phyloP scores from a whole-genome alignment of 768 basidiomycete species.

The Boletus rufocinnamomeus region DNA sequence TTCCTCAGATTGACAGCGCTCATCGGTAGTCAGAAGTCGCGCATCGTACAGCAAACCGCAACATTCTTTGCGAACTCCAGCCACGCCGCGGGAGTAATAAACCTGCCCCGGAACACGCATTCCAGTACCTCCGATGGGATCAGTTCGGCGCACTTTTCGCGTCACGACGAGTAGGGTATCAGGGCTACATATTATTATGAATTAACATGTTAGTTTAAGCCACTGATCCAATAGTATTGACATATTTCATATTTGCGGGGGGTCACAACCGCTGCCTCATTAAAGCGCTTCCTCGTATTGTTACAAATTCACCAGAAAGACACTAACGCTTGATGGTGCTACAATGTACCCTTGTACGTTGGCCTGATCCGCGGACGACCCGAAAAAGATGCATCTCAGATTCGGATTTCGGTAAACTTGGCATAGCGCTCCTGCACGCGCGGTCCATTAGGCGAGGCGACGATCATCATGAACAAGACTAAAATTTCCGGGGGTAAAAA shows the following conservation, averaged over 20 bases:
- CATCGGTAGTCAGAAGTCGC: constrained; percentile 21
- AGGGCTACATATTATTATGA: not conserved
- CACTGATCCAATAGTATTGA: not conserved
- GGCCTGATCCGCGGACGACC: constrained; percentile 31
- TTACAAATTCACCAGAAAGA: constrained; percentile 14
- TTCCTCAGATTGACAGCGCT: constrained; percentile 15
- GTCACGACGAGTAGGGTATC: not conserved
- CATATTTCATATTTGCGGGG: constrained; percentile 10
- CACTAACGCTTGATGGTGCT: not conserved
- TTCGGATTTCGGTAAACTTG: constrained; percentile 9
- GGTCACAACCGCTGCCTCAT: not conserved
- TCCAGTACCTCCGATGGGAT: constrained; percentile 10
- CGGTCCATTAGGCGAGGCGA: constrained; percentile 22
- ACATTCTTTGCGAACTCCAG: constrained; percentile 24
- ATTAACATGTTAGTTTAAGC: not conserved
- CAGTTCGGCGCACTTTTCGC: constrained; percentile 5
- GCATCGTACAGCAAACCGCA: constrained; percentile 13
- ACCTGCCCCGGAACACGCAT: constrained; percentile 16
- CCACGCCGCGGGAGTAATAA: constrained; percentile 32
- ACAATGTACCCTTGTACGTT: constrained; percentile 7
- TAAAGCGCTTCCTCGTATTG: not conserved
- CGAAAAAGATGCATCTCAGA: constrained; percentile 26
- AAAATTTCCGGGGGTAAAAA: not conserved
- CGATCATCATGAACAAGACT: constrained; percentile 21
- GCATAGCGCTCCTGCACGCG: constrained; percentile 7